Evolutionary conservation across 2,329 filamentous ascomycete genomes (phyloP), one percentile per base, ranked within the genome.

Genomic region (Aspergillus floridensis): DNA sequence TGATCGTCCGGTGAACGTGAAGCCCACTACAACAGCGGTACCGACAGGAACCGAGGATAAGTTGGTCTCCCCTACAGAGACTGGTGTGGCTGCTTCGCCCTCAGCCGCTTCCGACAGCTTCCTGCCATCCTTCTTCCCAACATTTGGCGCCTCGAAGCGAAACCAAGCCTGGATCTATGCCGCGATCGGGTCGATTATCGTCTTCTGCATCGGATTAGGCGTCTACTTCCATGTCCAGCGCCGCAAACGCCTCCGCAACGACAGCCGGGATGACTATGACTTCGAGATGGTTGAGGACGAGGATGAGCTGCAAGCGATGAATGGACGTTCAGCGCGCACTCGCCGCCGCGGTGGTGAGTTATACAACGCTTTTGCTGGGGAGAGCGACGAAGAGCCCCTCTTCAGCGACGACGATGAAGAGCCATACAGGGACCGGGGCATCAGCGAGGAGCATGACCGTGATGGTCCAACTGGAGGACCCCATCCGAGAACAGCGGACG

Each of bases 331-430:
- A 76, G 74, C 73, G 35, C 76, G 73, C 67, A 82, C 76, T 74
- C 73, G 80, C 65, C 80, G 91, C 53, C 76, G 79, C 21, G 95
- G 92, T 2, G 92, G 93, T 29, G 93, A 98, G 79, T 79, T 99
- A 49, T 99, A 99, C 74, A 95, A 99, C 80, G 95, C 95, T 4
- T 99, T 99, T 81, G 95, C 95, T 0, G 93, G 91, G 16, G 93
- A 92, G 55, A 93, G 93, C 59, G 93, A 95, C 59, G 89, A 91
- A 57, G 87, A 89, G 60, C 69, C 65, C 35, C 51, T 86, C 46
- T 78, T 85, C 61, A 81, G 78, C 64, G 77, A 76, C 44, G 74
- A 73, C 3, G 79, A 78, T 31, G 72, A 72, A 44, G 73, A 67
- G n/a, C 68, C 72, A 3, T 77, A 77, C 57, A 69, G 62, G 51